Evolutionary conservation across 2,329 filamentous ascomycete genomes (phyloP).

Genomic region (Zasmidium cellare): DNA sequence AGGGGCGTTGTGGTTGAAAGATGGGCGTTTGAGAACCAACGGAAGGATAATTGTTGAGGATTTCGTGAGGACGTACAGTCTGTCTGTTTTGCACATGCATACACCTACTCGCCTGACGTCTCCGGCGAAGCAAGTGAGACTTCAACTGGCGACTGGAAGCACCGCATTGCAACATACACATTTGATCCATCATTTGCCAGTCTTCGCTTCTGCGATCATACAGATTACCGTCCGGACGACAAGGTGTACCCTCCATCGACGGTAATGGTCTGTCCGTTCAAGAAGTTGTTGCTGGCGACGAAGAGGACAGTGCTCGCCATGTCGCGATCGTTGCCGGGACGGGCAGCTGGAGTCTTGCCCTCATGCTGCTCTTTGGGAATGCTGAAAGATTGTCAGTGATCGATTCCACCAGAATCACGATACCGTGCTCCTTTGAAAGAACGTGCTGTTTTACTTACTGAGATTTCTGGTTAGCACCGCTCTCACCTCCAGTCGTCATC

Average conservation of each 20-base stretch:
- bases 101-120: too few species aligned
- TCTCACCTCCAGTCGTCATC: slow-evolving; percentile 57
- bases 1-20: too few species aligned
- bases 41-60: too few species aligned
- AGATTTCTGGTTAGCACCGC: slow-evolving; percentile 55
- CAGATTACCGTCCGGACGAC: slow-evolving; percentile 32
- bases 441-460: too few species aligned
- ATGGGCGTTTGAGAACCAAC: too few species aligned
- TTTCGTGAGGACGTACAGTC: too few species aligned
- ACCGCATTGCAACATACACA: too few species aligned
- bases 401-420: not conserved
- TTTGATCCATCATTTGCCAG: too few species aligned
- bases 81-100: too few species aligned
- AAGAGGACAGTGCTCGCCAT: slow-evolving; percentile 60
- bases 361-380: slow-evolving; percentile 55
- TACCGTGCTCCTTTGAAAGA: too few species aligned
- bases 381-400: not conserved
- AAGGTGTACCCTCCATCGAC: slow-evolving; percentile 58
- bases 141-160: too few species aligned
- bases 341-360: slow-evolving; percentile 49
- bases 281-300: slow-evolving; percentile 50
- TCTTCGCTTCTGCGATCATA: not conserved
- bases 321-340: slow-evolving; percentile 59
- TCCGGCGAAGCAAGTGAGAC: too few species aligned
- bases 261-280: slow-evolving; percentile 51